Percentiles rank a stretch among this genome's conserved stretches.
Evolutionary conservation across 1,284 basidiomycete genomes (phyloP).

Genomic region (Cutaneotrichosporon sp.): DNA sequence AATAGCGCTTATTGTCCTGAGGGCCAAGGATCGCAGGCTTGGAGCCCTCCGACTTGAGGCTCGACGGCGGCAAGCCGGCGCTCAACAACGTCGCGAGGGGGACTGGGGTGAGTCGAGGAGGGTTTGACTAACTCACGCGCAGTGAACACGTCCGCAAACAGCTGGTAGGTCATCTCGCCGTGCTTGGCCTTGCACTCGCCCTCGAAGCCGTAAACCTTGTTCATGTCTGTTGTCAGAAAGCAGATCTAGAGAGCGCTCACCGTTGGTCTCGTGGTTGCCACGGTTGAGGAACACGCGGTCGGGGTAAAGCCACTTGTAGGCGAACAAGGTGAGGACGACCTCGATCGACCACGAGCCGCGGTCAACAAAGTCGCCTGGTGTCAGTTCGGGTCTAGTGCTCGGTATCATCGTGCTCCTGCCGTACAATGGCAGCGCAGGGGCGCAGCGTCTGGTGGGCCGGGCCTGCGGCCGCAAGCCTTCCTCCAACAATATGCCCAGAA

Average conservation of each 20-base stretch:
- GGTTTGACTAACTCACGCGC: slow-evolving; percentile 61
- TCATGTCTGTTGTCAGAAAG: slow-evolving; percentile 61
- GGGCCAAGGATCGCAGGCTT: slow-evolving; percentile 69
- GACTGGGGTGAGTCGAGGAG: slow-evolving; percentile 57
- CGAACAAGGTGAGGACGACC: slow-evolving; percentile 89
- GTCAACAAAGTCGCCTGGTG: slow-evolving; percentile 76
- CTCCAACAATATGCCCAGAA: too few species aligned
- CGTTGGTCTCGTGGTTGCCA: slow-evolving; percentile 91
- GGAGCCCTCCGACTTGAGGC: slow-evolving; percentile 50
- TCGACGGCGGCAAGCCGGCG: slow-evolving; percentile 64
- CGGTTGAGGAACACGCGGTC: slow-evolving; percentile 84
- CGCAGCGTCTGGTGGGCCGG: neutral
- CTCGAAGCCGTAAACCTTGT: slow-evolving; percentile 85
- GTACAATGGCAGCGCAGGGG: too few species aligned
- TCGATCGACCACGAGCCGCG: slow-evolving; percentile 95
- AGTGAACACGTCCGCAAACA: slow-evolving; percentile 90
- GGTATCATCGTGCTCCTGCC: neutral
- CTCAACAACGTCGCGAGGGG: slow-evolving; percentile 85
- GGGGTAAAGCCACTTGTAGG: slow-evolving; percentile 96
- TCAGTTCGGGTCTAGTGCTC: neutral
- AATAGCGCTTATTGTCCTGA: slow-evolving; percentile 82
- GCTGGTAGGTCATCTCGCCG: slow-evolving; percentile 81
- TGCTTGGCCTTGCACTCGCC: slow-evolving; percentile 95
- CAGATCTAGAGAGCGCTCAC: slow-evolving; percentile 22
- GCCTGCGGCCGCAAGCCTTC: neutral